Evolutionary conservation across 768 basidiomycete genomes (phyloP).

Genomic region (Fibroporia radiculosa): DNA sequence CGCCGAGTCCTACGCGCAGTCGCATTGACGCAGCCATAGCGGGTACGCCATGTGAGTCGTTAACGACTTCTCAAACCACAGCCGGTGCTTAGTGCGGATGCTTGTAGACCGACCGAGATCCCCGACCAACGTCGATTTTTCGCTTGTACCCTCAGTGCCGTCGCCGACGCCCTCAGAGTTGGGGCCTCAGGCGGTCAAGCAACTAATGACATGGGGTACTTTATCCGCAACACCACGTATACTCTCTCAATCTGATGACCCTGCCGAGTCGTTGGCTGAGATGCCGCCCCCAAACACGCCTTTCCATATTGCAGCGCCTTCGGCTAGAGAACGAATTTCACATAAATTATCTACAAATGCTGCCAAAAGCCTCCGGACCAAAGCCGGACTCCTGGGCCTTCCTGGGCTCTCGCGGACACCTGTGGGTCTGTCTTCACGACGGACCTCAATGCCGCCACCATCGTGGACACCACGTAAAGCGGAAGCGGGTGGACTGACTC

Average conservation of each 20-base stretch:
- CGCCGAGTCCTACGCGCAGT: constrained; percentile 87
- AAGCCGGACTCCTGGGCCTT: constrained; percentile 55
- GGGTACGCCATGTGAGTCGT: constrained; percentile 76
- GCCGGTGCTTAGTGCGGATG: constrained; percentile 1
- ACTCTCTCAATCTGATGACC: constrained; percentile 56
- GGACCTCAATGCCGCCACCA: constrained; percentile 70
- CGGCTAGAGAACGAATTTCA: constrained; percentile 75
- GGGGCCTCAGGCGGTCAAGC: constrained; percentile 75
- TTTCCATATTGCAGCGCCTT: constrained; percentile 73
- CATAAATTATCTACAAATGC: constrained; percentile 78
- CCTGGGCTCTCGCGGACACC: constrained; percentile 27
- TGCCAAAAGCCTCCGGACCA: constrained; percentile 69
- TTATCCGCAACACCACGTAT: constrained; percentile 88
- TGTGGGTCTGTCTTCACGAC: constrained; percentile 28
- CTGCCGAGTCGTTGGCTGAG: constrained; percentile 29
- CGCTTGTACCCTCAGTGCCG: constrained; percentile 79
- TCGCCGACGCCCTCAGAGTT: constrained; percentile 81
- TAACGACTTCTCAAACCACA: not conserved
- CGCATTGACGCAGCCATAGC: constrained; percentile 88
- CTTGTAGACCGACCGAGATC: constrained; percentile 57
- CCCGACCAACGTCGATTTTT: constrained; percentile 48
- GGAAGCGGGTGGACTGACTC: constrained; percentile 73
- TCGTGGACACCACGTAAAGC: constrained; percentile 70
- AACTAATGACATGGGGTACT: constrained; percentile 98
- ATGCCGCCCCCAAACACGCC: constrained; percentile 45